Base-by-base conservation (phyloP, 164 flowering plant genomes). In the Nelumbo lutea region DNA sequence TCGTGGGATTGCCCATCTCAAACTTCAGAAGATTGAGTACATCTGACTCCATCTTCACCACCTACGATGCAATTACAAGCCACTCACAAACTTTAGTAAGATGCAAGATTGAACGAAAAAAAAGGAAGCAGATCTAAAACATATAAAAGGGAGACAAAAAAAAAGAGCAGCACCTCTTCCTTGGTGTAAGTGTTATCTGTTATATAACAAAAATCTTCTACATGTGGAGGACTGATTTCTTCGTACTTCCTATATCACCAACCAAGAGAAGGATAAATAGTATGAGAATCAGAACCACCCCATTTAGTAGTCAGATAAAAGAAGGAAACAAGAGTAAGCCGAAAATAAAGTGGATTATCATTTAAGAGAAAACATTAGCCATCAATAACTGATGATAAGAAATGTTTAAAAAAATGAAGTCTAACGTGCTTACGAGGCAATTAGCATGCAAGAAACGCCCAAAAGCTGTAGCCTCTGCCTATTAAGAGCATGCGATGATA, bases 361-460 rank as follows among this genome's bases (percentile, higher is more conserved):
- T 10, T 53, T 10, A 10, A 53, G 10, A 53, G 2, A 53, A 10
- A 6, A 15, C 4, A 10, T 11, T 1, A 59, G 11, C 15, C 3
- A 57, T 10, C 48, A 63, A 59, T 14, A 50, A 27, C 50, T 41
- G 10, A n/a, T 9, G 42, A 9, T 38, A 2, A 1, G 7, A 44
- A 13, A 65, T 15, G 56, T 14, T 0, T 7, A 45, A 66, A 27
- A 69, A 48, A 56, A 4, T 42, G 58, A 15, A 27, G 11, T 14
- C n/a, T 1, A 3, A 42, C 14, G 59, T 6, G 14, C 87, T 79
- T 87, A 93, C 97, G 97, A 83, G 43, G 97, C 97, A 68, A 91
- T 81, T 39, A 90, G 95, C 96, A 93, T 90, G 67, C 84, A 76
- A 66, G 98, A 80, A 78, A 93, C 91, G 1, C 97, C 98, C 48